These are phyloP conservation scores for Boletellus sp. DNA, from an alignment of 1,284 basidiomycete species.

Conservation along the genomic window DNA sequence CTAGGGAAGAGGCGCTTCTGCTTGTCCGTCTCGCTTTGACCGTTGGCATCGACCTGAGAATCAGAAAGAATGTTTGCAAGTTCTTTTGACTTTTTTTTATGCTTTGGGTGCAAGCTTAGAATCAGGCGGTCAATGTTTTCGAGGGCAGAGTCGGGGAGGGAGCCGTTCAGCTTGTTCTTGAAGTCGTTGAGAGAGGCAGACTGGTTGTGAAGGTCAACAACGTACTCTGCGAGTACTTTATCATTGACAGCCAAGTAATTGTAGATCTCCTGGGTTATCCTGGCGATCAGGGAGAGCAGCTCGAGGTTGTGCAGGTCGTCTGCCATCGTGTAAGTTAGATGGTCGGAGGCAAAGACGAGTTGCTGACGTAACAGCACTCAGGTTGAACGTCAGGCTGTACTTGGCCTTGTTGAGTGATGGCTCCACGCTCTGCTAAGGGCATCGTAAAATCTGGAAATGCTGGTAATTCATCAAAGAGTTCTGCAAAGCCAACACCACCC, in stretches of 20 bases:
- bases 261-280: conserved; percentile 87
- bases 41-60: conserved; percentile 33
- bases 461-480: conserved; percentile 71
- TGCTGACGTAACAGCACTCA: conserved; percentile 21
- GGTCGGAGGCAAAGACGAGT: neutral
- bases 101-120: conserved; percentile 91
- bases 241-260: conserved; percentile 85
- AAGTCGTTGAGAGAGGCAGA: conserved; percentile 76
- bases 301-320: conserved; percentile 90
- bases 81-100: conserved; percentile 70
- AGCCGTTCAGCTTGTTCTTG: conserved; percentile 78
- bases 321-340: conserved; percentile 43
- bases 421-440: conserved; percentile 55
- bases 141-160: conserved; percentile 87
- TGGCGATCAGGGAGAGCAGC: conserved; percentile 82
- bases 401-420: conserved; percentile 45
- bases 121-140: conserved; percentile 94
- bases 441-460: conserved; percentile 86
- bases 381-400: too few species aligned
- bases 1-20: conserved; percentile 88
- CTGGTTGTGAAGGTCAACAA: conserved; percentile 88
- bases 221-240: conserved; percentile 92
- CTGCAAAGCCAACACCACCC: conserved; percentile 27
- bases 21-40: conserved; percentile 63
- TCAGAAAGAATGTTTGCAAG: conserved; percentile 43